Conservation (phyloP, 768 basidiomycete species). For the Aureoboletus auriporus region DNA sequence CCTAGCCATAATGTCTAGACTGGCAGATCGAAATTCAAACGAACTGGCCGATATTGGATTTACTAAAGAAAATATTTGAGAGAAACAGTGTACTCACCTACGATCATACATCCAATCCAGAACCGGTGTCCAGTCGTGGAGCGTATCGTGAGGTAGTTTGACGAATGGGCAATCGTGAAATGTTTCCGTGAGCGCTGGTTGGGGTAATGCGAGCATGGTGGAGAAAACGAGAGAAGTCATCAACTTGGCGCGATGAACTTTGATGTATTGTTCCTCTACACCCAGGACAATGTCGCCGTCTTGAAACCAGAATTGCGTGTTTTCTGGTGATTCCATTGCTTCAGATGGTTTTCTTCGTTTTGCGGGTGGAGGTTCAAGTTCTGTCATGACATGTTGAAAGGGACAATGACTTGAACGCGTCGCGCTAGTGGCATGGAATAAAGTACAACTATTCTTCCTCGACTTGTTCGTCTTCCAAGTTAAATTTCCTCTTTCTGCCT, state of each 20-base stretch:
- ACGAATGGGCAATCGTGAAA: slow-evolving; percentile 32
- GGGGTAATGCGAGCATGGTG: slow-evolving; percentile 36
- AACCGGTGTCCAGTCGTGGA: slow-evolving; percentile 28
- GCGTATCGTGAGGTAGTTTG: slow-evolving; percentile 20
- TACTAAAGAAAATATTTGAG: neutral
- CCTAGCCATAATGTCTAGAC: slow-evolving; percentile 26
- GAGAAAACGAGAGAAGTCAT: slow-evolving; percentile 27
- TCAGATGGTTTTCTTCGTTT: neutral
- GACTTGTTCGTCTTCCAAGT: slow-evolving; percentile 42
- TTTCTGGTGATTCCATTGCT: neutral
- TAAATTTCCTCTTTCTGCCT: slow-evolving; percentile 71
- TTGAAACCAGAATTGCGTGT: slow-evolving; percentile 24
- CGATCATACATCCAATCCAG: slow-evolving; percentile 34
- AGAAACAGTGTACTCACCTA: slow-evolving; percentile 19
- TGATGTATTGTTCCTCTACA: slow-evolving; percentile 20
- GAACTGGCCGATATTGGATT: slow-evolving; percentile 10
- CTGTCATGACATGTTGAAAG: neutral
- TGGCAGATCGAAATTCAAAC: slow-evolving; percentile 18
- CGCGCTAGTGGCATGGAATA: too few species aligned
- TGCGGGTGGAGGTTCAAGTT: neutral
- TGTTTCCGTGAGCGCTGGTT: slow-evolving; percentile 26
- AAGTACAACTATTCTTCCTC: slow-evolving; percentile 29
- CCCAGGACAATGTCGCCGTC: slow-evolving; percentile 36
- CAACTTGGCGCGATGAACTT: slow-evolving; percentile 22
- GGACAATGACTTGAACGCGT: neutral